A percentile compares a stretch with the other conserved stretches of the same genome.
Evolutionary conservation across 202 grass and related monocot genomes (phyloP).

Genomic region (Alloteropsis angusta): DNA sequence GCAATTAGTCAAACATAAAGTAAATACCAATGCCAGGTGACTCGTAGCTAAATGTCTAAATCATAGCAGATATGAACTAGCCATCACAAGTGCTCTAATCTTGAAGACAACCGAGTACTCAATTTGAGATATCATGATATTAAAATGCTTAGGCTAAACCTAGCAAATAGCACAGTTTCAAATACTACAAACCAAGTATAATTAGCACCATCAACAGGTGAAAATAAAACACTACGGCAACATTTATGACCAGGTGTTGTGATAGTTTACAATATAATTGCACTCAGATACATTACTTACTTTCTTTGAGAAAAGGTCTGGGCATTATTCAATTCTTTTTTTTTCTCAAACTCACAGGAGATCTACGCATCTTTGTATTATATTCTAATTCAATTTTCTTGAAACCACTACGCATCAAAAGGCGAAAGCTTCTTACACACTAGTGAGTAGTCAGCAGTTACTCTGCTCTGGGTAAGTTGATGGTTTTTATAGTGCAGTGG

Average conservation of each 20-base stretch:
- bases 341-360: no score
- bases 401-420: neutral
- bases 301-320: neutral
- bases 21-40: neutral
- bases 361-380: no score
- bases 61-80: neutral
- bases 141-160: neutral
- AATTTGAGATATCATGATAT: neutral
- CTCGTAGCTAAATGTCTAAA: neutral
- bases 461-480: neutral
- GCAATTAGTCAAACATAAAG: constrained; percentile 1
- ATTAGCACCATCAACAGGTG: neutral
- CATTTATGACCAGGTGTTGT: neutral
- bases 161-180: neutral
- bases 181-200: neutral
- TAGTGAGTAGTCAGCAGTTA: neutral
- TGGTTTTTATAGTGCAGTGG: neutral
- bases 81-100: neutral
- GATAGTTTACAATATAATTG: neutral
- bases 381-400: no score
- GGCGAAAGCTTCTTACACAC: neutral
- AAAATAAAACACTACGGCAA: neutral
- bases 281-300: neutral
- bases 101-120: neutral
- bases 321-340: no score